Evolutionary conservation across 2,329 filamentous ascomycete genomes (phyloP).

Genomic region (Plenodomus lindquistii): DNA sequence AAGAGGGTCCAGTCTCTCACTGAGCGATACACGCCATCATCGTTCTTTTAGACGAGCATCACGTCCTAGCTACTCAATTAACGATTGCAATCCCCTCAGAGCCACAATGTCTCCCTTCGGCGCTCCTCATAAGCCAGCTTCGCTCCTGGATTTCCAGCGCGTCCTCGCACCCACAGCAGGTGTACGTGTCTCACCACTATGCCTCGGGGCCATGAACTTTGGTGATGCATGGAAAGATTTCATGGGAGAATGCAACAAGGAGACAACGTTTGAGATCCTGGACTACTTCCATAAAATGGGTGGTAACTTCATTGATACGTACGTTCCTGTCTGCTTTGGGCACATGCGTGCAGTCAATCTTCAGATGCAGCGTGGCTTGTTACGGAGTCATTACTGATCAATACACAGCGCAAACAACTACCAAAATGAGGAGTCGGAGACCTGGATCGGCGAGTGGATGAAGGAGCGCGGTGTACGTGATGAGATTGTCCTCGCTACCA

Average conservation of each 20-base stretch:
- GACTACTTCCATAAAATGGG: conserved; percentile 54
- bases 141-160: conserved; percentile 56
- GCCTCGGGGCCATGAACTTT: conserved; percentile 60
- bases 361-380: no score
- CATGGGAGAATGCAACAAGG: conserved; percentile 51
- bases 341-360: no score
- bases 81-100: not conserved
- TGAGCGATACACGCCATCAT: not conserved
- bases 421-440: conserved; percentile 54
- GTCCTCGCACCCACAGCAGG: conserved; percentile 56
- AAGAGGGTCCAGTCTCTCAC: not conserved
- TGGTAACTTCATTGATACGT: conserved; percentile 59
- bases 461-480: conserved; percentile 49
- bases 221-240: conserved; percentile 52
- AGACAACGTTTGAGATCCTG: conserved; percentile 51
- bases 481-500: conserved; percentile 59
- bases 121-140: conserved; percentile 31
- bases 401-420: conserved; percentile 50
- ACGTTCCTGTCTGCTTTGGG: conserved; percentile 2
- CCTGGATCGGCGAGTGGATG: conserved; percentile 58
- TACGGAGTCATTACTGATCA: conserved; percentile 1
- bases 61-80: no score
- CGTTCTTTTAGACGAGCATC: no score
- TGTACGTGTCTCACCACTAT: conserved; percentile 58
- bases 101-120: conserved; percentile 32